Evolutionary conservation across 257 asterid species (phyloP), one percentile per base, ranked within the genome.

Genomic region (Scutellaria galericulata): DNA sequence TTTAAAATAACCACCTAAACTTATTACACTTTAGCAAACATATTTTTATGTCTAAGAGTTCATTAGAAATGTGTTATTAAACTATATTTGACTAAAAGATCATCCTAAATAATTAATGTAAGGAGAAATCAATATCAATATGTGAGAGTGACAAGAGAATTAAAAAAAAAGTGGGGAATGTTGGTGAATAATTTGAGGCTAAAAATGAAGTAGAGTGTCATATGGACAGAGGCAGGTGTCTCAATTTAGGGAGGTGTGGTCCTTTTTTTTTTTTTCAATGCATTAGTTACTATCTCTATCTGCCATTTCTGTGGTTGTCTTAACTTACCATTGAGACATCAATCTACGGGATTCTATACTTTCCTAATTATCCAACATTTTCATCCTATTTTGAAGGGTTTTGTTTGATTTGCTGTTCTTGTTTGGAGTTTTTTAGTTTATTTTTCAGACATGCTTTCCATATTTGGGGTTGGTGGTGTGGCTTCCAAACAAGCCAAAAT

Each of bases 211-310:
- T 46, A 68, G 66, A 75, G 75, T 18, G 18, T 60, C 78, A 67
- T 60, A 73, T 31, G 67, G 78, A 76, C 72, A 70, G 60, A 55
- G 79, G 83, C 81, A 80, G 75, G 54, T 86, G 82, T 80, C 84
- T 80, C 62, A 74, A 83, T 72, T 78, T 65, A 56, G 78, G 83
- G 82, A 58, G 62, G 56, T 45, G 88, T 87, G 92, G 90, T 85
- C 95, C 92, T 89, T 75, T 12, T 53, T 89, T 75, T 12, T 53
- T 55, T 73, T 74, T 66, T 66, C 15, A 78, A 77, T 82, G 83
- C 82, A 84, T 44, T 70, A 71, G 77, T 71, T 74, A 73, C 78
- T 60, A 45, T 78, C 68, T 73, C 37, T 52, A 79, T 71, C 83
- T 79, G 72, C 77, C 86, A 64, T 53, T 69, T 80, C 46, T 82